Evolutionary conservation across 805 yeast species (phyloP).

Genomic region (Ogataea saltuana): DNA sequence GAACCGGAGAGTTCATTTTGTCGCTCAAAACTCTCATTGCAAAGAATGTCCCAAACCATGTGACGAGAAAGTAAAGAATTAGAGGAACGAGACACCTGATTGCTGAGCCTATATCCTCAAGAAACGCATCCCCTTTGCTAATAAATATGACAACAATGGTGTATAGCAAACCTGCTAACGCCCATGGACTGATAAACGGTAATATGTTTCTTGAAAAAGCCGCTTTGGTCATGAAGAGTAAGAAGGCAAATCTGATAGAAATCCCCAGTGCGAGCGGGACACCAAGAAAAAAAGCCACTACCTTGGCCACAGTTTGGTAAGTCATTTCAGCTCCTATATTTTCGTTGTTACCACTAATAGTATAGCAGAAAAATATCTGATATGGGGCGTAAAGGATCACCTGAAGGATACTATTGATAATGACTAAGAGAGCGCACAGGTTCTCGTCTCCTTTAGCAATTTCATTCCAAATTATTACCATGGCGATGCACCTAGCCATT

Average conservation of each 20-base stretch:
- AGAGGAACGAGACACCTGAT: slow-evolving; percentile 53
- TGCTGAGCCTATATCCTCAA: slow-evolving; percentile 49
- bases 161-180: slow-evolving; percentile 52
- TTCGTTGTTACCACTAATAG: slow-evolving; percentile 33
- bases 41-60: slow-evolving; percentile 48
- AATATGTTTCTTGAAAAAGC: slow-evolving; percentile 29
- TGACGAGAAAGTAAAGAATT: slow-evolving; percentile 45
- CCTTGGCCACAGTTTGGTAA: slow-evolving; percentile 45
- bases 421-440: slow-evolving; percentile 53
- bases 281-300: slow-evolving; percentile 55
- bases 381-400: slow-evolving; percentile 54
- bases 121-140: slow-evolving; percentile 48
- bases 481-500: slow-evolving; percentile 60
- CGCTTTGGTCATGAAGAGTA: background rate
- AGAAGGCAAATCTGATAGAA: slow-evolving; percentile 38
- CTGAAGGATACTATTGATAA: slow-evolving; percentile 52
- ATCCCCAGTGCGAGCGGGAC: slow-evolving; percentile 51
- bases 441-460: slow-evolving; percentile 53
- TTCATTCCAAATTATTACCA: slow-evolving; percentile 61
- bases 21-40: slow-evolving; percentile 28
- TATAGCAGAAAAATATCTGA: slow-evolving; percentile 47
- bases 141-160: slow-evolving; percentile 54
- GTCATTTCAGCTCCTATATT: slow-evolving; percentile 15
- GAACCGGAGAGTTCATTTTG: slow-evolving; percentile 15
- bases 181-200: slow-evolving; percentile 48